Evolutionary conservation across 768 basidiomycete genomes (phyloP).

Genomic region (Kwoniella heveanensis): DNA sequence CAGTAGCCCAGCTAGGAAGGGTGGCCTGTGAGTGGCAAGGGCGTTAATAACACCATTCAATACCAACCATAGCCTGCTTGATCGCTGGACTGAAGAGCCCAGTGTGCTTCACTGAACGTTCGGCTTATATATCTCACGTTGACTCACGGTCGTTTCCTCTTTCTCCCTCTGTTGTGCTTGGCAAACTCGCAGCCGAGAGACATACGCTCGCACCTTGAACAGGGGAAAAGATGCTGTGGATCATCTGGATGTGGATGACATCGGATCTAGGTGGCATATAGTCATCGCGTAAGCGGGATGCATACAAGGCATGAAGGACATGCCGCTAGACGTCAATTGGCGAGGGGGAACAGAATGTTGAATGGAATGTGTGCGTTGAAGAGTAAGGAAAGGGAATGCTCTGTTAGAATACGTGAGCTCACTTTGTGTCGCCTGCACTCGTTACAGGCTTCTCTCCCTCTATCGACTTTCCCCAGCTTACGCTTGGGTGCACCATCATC

Average conservation of each 20-base stretch:
- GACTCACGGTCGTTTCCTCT: slow-evolving; percentile 32
- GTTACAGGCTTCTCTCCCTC: slow-evolving; percentile 32
- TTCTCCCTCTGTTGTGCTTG: slow-evolving; percentile 38
- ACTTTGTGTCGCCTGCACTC: slow-evolving; percentile 42
- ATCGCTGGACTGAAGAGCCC: too few species aligned
- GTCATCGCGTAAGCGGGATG: too few species aligned
- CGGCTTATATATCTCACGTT: not conserved
- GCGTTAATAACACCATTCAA: not conserved
- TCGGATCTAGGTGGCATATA: slow-evolving; percentile 11
- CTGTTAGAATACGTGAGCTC: not conserved
- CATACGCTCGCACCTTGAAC: slow-evolving; percentile 31
- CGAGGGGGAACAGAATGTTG: too few species aligned
- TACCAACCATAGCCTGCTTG: too few species aligned
- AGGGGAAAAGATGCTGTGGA: slow-evolving; percentile 29
- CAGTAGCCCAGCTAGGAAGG: slow-evolving; percentile 12
- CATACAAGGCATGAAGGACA: too few species aligned
- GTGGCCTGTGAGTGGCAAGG: slow-evolving; percentile 3
- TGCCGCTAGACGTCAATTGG: too few species aligned
- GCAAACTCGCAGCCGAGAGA: slow-evolving; percentile 32
- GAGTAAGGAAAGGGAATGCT: not conserved
- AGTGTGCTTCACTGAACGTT: too few species aligned
- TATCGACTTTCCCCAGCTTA: slow-evolving; percentile 24
- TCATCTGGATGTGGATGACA: slow-evolving; percentile 33
- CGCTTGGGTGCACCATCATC: slow-evolving; percentile 11
- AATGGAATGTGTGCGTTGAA: not conserved